Evolutionary conservation across 176 grass and related monocot species (phyloP).

Genomic region (Zoysia japonica): DNA sequence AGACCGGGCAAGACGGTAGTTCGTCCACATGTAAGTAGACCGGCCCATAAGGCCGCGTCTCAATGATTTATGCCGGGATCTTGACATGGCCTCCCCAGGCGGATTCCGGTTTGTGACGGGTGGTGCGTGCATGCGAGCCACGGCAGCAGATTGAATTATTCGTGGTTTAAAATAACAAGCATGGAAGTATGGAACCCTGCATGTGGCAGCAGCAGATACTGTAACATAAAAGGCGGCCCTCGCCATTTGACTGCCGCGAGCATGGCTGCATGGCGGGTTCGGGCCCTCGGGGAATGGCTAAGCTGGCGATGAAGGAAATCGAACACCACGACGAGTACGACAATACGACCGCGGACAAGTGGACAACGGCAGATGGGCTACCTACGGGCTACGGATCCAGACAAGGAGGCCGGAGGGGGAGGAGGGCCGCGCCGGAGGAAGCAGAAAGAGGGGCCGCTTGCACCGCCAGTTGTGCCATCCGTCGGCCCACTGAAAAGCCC

Average conservation of each 20-base stretch:
- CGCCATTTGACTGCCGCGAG: too few relatives aligned
- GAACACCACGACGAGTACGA: too few relatives aligned
- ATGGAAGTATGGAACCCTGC: conserved; percentile 4
- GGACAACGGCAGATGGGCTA: too few relatives aligned
- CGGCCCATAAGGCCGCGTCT: neutral
- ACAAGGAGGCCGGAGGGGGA: neutral
- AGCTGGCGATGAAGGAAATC: too few relatives aligned
- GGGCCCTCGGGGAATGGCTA: too few relatives aligned
- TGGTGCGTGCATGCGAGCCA: conserved; percentile 19
- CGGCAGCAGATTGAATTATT: neutral
- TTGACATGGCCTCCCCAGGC: conserved; percentile 10
- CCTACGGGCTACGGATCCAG: neutral
- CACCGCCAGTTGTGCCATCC: neutral
- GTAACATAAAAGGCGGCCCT: neutral
- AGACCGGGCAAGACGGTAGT: neutral
- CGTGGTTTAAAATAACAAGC: neutral
- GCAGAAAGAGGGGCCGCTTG: neutral
- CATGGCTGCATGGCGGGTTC: too few relatives aligned
- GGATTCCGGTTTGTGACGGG: neutral
- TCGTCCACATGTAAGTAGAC: conserved; percentile 2
- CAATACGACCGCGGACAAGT: neutral
- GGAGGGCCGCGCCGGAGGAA: too few relatives aligned
- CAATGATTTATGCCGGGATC: conserved; percentile 18
- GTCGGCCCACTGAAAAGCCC: neutral
- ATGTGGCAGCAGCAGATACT: conserved; percentile 7